These are phyloP conservation scores for Aspergillus versicolor DNA, from an alignment of 2,329 filamentous ascomycete genomes.

Conservation along the genomic window DNA sequence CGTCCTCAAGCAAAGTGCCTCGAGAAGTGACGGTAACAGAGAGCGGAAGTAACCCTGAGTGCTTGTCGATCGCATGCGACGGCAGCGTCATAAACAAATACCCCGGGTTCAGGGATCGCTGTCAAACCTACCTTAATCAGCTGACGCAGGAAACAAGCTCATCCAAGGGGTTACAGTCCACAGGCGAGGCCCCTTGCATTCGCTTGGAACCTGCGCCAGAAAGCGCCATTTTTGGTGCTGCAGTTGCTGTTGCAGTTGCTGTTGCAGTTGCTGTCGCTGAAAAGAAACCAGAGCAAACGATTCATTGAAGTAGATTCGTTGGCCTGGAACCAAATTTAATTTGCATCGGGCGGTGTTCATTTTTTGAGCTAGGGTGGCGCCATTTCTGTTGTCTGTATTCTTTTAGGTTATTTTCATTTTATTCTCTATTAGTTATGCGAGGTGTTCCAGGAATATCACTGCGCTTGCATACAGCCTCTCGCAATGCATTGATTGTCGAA, in stretches of 20 bases:
- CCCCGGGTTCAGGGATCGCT: conserved; percentile 47
- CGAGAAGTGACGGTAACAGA: conserved; percentile 37
- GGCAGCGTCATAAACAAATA: conserved; percentile 55
- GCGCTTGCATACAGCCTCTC: conserved; percentile 16
- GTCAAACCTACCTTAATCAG: conserved; percentile 45
- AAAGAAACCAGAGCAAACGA: conserved; percentile 14
- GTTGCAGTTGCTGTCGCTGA: conserved; percentile 44
- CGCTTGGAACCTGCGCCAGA: conserved; percentile 44
- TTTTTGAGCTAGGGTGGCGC: conserved; percentile 1
- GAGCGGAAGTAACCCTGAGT: conserved; percentile 29
- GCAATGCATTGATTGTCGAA: conserved; percentile 16
- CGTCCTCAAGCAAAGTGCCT: conserved; percentile 26
- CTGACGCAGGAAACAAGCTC: conserved; percentile 33
- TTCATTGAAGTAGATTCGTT: background rate
- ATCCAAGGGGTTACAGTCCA: conserved; percentile 5
- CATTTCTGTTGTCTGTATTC: background rate
- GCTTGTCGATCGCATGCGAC: conserved; percentile 50
- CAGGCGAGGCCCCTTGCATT: conserved; percentile 28
- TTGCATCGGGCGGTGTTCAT: conserved; percentile 20
- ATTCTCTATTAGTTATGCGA: background rate
- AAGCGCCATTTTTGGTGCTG: conserved; percentile 47
- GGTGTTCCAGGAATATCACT: background rate
- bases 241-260: conserved; percentile 49
- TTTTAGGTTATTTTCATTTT: background rate
- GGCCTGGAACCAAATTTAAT: background rate